Percentiles rank a stretch among this genome's conserved stretches.
Conservation (phyloP, 2,329 filamentous ascomycete species). For the Cercospora sp. region DNA sequence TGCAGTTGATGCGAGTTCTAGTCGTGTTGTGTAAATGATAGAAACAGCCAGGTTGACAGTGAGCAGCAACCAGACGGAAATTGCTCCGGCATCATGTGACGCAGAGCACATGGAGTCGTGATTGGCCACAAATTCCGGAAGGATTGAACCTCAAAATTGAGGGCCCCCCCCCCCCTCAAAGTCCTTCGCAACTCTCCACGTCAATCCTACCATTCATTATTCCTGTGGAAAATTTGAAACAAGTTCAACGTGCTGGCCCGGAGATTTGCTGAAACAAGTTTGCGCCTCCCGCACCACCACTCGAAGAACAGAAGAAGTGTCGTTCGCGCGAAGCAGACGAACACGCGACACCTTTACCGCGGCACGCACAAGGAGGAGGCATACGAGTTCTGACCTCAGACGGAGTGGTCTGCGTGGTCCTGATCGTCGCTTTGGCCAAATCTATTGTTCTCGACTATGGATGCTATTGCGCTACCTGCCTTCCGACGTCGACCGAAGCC, state of each 20-base stretch:
- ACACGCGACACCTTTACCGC: background rate
- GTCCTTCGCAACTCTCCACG: background rate
- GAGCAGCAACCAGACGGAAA: background rate
- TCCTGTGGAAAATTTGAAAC: background rate
- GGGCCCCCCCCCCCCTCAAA: too few relatives aligned
- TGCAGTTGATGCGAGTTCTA: background rate
- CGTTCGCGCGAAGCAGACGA: background rate
- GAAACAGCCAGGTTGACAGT: background rate
- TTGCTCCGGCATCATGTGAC: background rate
- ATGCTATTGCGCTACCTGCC: background rate
- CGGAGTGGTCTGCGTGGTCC: background rate
- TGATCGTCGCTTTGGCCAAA: background rate
- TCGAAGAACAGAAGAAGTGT: background rate
- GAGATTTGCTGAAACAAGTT: background rate
- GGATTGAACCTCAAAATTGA: too few relatives aligned
- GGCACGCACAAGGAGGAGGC: background rate
- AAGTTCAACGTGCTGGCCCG: background rate
- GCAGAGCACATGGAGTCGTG: background rate
- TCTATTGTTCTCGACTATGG: background rate
- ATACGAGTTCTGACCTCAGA: background rate
- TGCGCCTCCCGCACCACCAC: background rate
- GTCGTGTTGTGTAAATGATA: background rate
- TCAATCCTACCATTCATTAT: background rate
- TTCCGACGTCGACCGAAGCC: background rate
- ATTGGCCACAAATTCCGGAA: background rate